Base-by-base conservation (phyloP, 441 rosid species). In the Brassica balearica region DNA sequence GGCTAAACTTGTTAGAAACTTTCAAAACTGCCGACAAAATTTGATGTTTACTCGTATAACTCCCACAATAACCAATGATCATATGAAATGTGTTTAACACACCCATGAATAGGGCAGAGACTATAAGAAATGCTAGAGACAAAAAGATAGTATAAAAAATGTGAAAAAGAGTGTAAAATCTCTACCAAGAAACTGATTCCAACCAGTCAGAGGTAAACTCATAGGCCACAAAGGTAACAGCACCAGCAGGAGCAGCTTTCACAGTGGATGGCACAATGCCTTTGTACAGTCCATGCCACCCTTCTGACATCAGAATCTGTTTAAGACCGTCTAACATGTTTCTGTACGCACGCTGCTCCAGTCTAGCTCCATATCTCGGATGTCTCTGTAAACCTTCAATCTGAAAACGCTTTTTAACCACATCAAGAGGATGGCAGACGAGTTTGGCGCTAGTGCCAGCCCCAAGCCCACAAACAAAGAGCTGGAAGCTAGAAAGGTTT, bases 181-280 rank as follows among this genome's bases (percentile, higher is more conserved):
- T 41, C 64, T 69, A 74, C 70, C 51, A 72, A 48, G 69, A 75
- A 64, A 80, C 1, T 48, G 97, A 89, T 75, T 93, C 96, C 69
- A 96, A 85, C 97, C 93, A 94, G 78, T 92, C 96, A 3, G 96
- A 92, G 11, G 89, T 78, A 15, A 75, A 74, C 82, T 96, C 97
- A 41, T 86, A 94, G 64, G 91, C 96, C 72, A 92, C 92, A 74
- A 96, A 96, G 32, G 99, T 96, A 38, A 96, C 97, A 36, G 99
- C 99, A 71, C 97, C 93, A 36, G 99, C 99, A 23, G 99, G 99
- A 55, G 99, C 99, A 75, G 99, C 99, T 86, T 96, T 96, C 77
- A 92, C 75, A 15, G 97, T 92, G 53, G 99, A 96, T 10, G 98
- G 99, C 56, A 93, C 81, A 46, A 96, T 89, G 73, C 99, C 99